Evolutionary conservation across 2,329 filamentous ascomycete species (phyloP).

Genomic region (Aureobasidium musti): DNA sequence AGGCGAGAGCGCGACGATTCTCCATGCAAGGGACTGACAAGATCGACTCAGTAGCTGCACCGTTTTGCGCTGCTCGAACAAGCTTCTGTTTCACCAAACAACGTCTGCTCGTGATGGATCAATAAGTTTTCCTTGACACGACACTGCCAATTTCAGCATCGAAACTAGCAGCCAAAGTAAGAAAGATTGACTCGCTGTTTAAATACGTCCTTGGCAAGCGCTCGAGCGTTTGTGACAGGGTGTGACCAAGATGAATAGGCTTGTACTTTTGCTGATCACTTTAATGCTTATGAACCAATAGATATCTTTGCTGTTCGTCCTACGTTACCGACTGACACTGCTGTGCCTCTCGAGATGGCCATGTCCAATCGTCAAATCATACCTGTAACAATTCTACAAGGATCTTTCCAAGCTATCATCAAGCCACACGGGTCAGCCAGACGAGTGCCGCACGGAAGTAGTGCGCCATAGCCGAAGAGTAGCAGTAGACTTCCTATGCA

Average conservation of each 20-base stretch:
- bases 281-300: slow-evolving; percentile 7
- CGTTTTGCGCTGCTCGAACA: slow-evolving; percentile 7
- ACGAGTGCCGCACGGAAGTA: neutral
- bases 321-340: neutral
- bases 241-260: slow-evolving; percentile 16
- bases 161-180: neutral
- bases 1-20: slow-evolving; percentile 6
- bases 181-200: neutral
- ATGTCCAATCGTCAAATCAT: neutral
- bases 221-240: slow-evolving; percentile 17
- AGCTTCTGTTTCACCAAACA: slow-evolving; percentile 22
- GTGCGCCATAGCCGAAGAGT: neutral
- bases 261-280: slow-evolving; percentile 18
- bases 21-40: slow-evolving; percentile 23
- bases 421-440: slow-evolving; percentile 9
- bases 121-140: neutral
- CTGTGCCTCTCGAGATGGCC: slow-evolving; percentile 5
- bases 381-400: too few relatives aligned
- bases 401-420: neutral
- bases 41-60: slow-evolving; percentile 19
- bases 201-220: slow-evolving; percentile 1
- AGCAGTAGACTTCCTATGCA: neutral
- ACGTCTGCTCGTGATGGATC: neutral
- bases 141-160: slow-evolving; percentile 2
- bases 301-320: neutral